These are phyloP conservation scores for Calvatia gigantea DNA, from an alignment of 768 basidiomycete genomes.

Conservation along the genomic window DNA sequence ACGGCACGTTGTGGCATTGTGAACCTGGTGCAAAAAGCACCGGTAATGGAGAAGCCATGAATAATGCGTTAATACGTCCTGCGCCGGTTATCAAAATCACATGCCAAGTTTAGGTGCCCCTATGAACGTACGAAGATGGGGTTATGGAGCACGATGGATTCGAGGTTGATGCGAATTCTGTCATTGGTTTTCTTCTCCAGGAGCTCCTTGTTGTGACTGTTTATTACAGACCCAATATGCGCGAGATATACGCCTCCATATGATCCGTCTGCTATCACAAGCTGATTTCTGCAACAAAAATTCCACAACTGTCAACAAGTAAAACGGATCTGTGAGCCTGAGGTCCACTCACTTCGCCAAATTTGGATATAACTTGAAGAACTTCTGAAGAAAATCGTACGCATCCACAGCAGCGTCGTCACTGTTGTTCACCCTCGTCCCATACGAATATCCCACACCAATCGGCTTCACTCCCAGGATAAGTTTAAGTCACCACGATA, in stretches of 20 bases:
- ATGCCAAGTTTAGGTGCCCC: neutral
- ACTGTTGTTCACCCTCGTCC: slow-evolving; percentile 28
- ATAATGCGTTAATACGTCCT: slow-evolving; percentile 26
- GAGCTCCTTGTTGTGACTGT: slow-evolving; percentile 26
- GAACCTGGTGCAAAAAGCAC: slow-evolving; percentile 24
- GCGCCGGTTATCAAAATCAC: neutral
- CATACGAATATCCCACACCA: slow-evolving; percentile 32
- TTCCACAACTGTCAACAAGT: neutral
- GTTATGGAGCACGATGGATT: slow-evolving; percentile 30
- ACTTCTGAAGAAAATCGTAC: slow-evolving; percentile 34
- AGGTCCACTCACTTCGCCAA: slow-evolving; percentile 14
- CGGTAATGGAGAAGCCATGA: slow-evolving; percentile 26
- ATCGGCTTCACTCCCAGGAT: slow-evolving; percentile 24
- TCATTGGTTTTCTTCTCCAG: slow-evolving; percentile 17
- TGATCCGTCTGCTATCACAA: slow-evolving; percentile 27
- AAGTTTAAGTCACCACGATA: no score
- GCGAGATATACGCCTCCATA: slow-evolving; percentile 34
- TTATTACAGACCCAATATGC: slow-evolving; percentile 32
- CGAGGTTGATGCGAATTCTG: slow-evolving; percentile 26
- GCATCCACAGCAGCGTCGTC: slow-evolving; percentile 26
- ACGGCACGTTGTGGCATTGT: slow-evolving; percentile 26
- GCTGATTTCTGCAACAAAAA: slow-evolving; percentile 15
- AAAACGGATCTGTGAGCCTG: no score
- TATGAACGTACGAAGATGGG: slow-evolving; percentile 17
- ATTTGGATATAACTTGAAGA: slow-evolving; percentile 24